A percentile compares a stretch with the other conserved stretches of the same genome.
Evolutionary conservation across 2,329 filamentous ascomycete species (phyloP).

Genomic region (Ascochyta fabae): DNA sequence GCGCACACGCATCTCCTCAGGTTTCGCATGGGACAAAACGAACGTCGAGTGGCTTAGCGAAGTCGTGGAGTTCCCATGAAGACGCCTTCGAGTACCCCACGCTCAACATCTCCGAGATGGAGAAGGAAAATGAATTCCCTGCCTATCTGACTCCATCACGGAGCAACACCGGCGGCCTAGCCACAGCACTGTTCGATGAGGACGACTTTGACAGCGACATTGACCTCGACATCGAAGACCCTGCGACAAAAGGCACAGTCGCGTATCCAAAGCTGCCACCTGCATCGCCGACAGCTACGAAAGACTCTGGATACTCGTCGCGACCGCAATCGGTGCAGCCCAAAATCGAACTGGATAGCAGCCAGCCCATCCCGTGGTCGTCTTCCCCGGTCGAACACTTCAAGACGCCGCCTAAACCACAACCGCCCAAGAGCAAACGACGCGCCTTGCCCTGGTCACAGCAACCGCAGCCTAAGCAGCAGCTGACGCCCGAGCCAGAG

Average conservation of each 20-base stretch:
- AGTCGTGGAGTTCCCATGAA: conserved; percentile 49
- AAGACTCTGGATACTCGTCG: conserved; percentile 37
- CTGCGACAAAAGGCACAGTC: conserved; percentile 55
- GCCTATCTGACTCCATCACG: conserved; percentile 21
- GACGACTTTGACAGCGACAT: conserved; percentile 89
- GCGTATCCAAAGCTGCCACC: conserved; percentile 51
- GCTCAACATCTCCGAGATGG: conserved; percentile 33
- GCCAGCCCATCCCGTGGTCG: conserved; percentile 73
- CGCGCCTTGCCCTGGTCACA: conserved; percentile 65
- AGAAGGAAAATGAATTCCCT: conserved; percentile 36
- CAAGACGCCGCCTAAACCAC: conserved; percentile 37
- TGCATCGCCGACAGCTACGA: conserved; percentile 39
- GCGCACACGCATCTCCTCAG: conserved; percentile 16
- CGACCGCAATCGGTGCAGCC: conserved; percentile 30
- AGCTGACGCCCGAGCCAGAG: conserved; percentile 27
- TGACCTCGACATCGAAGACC: conserved; percentile 72
- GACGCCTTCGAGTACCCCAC: conserved; percentile 39
- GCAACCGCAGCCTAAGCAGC: conserved; percentile 37
- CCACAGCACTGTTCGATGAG: conserved; percentile 64
- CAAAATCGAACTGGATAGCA: conserved; percentile 52
- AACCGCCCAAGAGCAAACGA: conserved; percentile 24
- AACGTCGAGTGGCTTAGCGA: conserved; percentile 55
- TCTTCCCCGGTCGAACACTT: conserved; percentile 63
- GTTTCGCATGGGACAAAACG: conserved; percentile 51
- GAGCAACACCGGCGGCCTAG: conserved; percentile 29